These are phyloP conservation scores for Canavalia ensiformis DNA, from an alignment of 306 rosid genomes.

Conservation along the genomic window DNA sequence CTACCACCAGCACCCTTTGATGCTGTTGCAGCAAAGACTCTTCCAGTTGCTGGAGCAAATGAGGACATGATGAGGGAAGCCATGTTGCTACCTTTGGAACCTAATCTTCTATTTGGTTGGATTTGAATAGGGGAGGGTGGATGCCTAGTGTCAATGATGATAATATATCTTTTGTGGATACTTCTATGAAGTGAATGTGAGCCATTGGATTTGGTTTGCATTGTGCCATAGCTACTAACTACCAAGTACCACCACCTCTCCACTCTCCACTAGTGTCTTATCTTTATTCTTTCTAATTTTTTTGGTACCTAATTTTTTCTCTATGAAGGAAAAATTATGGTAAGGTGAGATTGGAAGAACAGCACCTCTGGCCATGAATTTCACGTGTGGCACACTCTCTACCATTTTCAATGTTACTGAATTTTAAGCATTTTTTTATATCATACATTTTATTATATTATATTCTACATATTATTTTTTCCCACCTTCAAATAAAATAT, in stretches of 20 bases:
- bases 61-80: conserved; percentile 68
- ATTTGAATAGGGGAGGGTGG: conserved; percentile 22
- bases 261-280: conserved; percentile 78
- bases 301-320: conserved; percentile 1
- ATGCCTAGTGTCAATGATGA: conserved; percentile 38
- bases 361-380: no score
- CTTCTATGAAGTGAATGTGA: conserved; percentile 40
- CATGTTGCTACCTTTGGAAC: conserved; percentile 48
- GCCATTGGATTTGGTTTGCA: conserved; percentile 34
- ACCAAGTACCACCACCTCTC: conserved; percentile 59
- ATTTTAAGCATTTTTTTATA: no score
- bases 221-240: conserved; percentile 13
- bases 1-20: conserved; percentile 65
- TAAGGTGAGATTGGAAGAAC: no score
- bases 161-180: conserved; percentile 42
- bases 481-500: no score
- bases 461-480: no score
- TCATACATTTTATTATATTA: no score
- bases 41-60: conserved; percentile 57
- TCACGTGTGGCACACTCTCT: no score
- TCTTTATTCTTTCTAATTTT: conserved; percentile 47
- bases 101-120: neutral
- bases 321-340: no score
- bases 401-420: no score
- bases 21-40: conserved; percentile 65